Evolutionary conservation across 306 rosid species (phyloP), one percentile per base, ranked within the genome.

Genomic region (Cicer chorassanicum): DNA sequence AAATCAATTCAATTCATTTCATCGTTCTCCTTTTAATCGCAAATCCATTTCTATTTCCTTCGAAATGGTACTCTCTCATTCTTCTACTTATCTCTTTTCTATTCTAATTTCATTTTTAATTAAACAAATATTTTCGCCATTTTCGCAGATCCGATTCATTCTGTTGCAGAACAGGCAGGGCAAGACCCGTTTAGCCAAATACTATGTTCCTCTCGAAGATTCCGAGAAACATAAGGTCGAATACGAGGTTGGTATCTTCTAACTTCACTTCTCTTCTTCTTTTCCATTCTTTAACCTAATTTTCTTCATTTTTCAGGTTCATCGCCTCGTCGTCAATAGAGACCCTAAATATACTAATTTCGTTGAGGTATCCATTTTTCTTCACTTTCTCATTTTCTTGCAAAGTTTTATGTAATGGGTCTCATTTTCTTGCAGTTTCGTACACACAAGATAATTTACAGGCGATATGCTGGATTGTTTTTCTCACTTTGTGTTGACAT

Each of bases 401-500:
- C n/a, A n/a, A 48, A 13, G 16, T 53, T 53, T 53, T 3, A 34
- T 60, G 44, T 53, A n/a, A 34, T 60, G 66, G 65, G 48, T 49
- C 19, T 57, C 38, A 10, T 59, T 6, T 75, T 12, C 3, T 78
- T 86, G 84, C 91, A 94, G 99, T 94, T 94, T 78, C 97, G 99
- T 11, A 94, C 99, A 1, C 93, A 94, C 86, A 94, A 94, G 88
- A 61, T 94, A 19, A 94, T 94, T 84, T 94, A 94, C 86, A 84
- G 99, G 90, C 78, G 99, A 81, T 94, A 94, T 67, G 99, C 97
- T 0, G 99, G 99, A 56, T 76, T 94, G 67, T 94, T 94, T 84
- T 94, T 94, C 93, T 94, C 99, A 0, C 93, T 94, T 1, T 94
- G 99, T 80, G 99, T 94, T 53, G 99, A 94, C 73, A 94, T 94